Evolutionary conservation across 768 basidiomycete species (phyloP).

Genomic region (Auricularia cornea): DNA sequence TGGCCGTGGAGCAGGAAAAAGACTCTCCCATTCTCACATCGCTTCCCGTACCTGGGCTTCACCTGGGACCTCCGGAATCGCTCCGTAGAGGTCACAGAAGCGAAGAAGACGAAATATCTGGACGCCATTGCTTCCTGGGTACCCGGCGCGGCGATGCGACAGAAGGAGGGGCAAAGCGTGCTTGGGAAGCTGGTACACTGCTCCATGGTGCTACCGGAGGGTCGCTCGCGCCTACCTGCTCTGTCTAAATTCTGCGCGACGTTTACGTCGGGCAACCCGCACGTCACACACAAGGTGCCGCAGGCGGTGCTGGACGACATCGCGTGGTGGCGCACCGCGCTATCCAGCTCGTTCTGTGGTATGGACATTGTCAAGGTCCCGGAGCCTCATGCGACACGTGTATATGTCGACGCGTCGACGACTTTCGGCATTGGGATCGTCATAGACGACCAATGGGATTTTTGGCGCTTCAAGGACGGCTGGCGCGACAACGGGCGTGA

Average conservation of each 20-base stretch:
- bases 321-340: background rate
- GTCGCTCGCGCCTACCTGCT: background rate
- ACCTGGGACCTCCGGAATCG: background rate
- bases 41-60: constrained; percentile 12
- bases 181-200: background rate
- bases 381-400: background rate
- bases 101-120: background rate
- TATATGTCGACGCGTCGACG: background rate
- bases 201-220: background rate
- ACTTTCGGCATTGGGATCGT: background rate
- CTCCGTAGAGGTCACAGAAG: background rate
- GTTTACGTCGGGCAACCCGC: background rate
- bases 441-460: background rate
- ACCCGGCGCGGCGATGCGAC: background rate
- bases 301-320: background rate
- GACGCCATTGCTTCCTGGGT: background rate
- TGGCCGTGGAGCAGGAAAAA: background rate
- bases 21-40: background rate
- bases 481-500: background rate
- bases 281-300: background rate
- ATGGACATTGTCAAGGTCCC: background rate
- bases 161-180: background rate
- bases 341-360: background rate
- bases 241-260: background rate
- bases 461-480: background rate